Evolutionary conservation across 139 green algal genomes (phyloP).

Genomic region (Astrephomene gubernaculifera): DNA sequence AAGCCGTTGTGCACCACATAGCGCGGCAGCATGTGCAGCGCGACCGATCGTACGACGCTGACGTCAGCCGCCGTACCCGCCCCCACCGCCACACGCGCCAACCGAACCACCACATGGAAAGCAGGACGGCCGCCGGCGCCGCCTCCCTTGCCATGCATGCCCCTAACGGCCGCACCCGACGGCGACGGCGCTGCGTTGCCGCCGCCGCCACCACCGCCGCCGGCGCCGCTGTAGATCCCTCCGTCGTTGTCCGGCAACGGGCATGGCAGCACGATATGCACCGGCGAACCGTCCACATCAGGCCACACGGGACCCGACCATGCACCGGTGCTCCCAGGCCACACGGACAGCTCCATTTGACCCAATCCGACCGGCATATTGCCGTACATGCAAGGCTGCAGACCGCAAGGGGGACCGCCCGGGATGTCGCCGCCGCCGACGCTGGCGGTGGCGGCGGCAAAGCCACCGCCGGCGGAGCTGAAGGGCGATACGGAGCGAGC

Average conservation of each 20-base stretch:
- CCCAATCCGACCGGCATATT: conserved; percentile 20
- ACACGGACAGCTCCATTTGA: conserved; percentile 33
- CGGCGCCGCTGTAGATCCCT: not conserved
- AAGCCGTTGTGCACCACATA: conserved; percentile 83
- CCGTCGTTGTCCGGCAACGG: conserved; percentile 24
- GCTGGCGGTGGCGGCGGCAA: not conserved
- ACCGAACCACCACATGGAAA: conserved; percentile 24
- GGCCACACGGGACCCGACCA: conserved; percentile 17
- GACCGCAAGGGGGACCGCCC: not conserved
- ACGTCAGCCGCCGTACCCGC: not conserved
- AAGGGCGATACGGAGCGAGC: not conserved
- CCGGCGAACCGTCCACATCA: conserved; percentile 6
- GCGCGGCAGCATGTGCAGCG: conserved; percentile 81
- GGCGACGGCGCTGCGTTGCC: not conserved
- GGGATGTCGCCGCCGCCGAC: not conserved
- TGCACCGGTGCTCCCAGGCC: conserved; percentile 3
- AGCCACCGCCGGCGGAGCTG: not conserved
- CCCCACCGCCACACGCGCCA: conserved; percentile 7
- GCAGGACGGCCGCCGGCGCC: conserved; percentile 12
- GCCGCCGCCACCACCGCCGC: not conserved
- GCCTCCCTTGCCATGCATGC: not conserved
- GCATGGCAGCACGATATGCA: conserved; percentile 31
- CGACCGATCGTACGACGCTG: conserved; percentile 39
- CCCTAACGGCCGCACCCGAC: no score
- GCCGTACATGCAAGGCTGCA: conserved; percentile 44